phyloP scores from a whole-genome alignment of 1,284 basidiomycete genomes.

The Marasmius sp. region DNA sequence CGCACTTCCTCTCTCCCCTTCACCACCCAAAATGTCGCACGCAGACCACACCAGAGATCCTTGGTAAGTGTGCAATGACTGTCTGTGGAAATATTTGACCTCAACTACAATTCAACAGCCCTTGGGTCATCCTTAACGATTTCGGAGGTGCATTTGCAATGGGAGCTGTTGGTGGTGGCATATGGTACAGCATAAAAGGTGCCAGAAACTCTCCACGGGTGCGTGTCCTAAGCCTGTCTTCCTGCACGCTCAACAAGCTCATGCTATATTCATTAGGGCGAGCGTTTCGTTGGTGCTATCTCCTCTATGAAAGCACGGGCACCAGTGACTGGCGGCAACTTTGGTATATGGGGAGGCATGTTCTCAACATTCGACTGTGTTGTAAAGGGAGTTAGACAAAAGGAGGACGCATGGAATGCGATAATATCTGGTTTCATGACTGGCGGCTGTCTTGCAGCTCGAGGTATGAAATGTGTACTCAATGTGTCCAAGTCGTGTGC shows the following conservation, averaged over 20 bases:
- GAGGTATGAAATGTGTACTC: conserved; percentile 69
- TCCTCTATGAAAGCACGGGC: conserved; percentile 98
- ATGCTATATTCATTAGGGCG: conserved; percentile 59
- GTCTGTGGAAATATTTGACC: conserved; percentile 3
- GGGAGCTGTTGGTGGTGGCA: conserved; percentile 94
- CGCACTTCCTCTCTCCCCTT: conserved; percentile 2
- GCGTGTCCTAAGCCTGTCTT: conserved; percentile 29
- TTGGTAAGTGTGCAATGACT: conserved; percentile 53
- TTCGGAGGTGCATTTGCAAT: conserved; percentile 96
- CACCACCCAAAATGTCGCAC: conserved; percentile 59
- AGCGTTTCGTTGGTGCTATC: conserved; percentile 90
- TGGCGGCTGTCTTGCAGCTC: conserved; percentile 91
- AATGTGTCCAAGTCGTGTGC: conserved; percentile 9
- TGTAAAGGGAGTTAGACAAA: conserved; percentile 95
- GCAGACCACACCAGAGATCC: conserved; percentile 93
- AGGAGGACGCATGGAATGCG: conserved; percentile 99
- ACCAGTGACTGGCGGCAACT: conserved; percentile 97
- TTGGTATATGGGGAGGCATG: conserved; percentile 98
- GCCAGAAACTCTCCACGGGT: conserved; percentile 95
- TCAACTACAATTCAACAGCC: conserved; percentile 50
- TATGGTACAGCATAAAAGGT: conserved; percentile 99
- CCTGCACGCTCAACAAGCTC: not conserved
- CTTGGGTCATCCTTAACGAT: conserved; percentile 98
- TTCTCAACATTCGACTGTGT: conserved; percentile 98
- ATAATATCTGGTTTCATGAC: conserved; percentile 99